These are phyloP conservation scores for Psilocybe tampanensis DNA, from an alignment of 768 basidiomycete species.

Conservation along the genomic window DNA sequence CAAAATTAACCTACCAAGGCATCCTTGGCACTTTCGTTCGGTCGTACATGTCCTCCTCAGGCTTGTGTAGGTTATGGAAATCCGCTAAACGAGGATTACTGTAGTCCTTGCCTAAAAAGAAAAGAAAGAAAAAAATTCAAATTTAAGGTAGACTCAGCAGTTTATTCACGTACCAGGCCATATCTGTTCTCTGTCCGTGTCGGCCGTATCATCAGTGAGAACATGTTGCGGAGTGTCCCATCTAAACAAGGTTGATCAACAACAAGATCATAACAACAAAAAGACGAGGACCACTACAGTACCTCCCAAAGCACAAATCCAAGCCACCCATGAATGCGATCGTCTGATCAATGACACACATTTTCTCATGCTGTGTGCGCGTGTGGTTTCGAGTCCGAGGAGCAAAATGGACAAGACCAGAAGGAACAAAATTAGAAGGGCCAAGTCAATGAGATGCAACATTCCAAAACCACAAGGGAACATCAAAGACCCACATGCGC, in stretches of 20 bases:
- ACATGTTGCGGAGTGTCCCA: slow-evolving; percentile 98
- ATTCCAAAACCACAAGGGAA: background rate
- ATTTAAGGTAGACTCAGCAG: no score
- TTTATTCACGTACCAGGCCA: slow-evolving; percentile 81
- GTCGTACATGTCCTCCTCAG: slow-evolving; percentile 95
- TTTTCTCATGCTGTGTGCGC: slow-evolving; percentile 96
- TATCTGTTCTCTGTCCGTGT: slow-evolving; percentile 63
- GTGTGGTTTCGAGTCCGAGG: slow-evolving; percentile 1
- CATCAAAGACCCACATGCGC: slow-evolving; percentile 72
- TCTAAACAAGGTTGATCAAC: slow-evolving; percentile 33
- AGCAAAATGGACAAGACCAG: background rate
- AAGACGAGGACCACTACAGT: background rate
- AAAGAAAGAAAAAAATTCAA: background rate
- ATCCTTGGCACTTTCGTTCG: slow-evolving; percentile 87
- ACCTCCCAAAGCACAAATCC: slow-evolving; percentile 92
- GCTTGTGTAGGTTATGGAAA: slow-evolving; percentile 85
- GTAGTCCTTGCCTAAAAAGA: slow-evolving; percentile 84
- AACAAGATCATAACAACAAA: background rate
- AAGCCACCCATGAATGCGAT: slow-evolving; percentile 99
- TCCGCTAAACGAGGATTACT: slow-evolving; percentile 88
- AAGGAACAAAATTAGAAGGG: background rate
- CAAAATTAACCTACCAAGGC: slow-evolving; percentile 74
- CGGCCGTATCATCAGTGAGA: slow-evolving; percentile 81
- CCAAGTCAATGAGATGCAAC: background rate
- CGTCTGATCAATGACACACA: slow-evolving; percentile 96